These are phyloP conservation scores for Cucumis melo DNA, from an alignment of 306 rosid species.

Conservation along the genomic window DNA sequence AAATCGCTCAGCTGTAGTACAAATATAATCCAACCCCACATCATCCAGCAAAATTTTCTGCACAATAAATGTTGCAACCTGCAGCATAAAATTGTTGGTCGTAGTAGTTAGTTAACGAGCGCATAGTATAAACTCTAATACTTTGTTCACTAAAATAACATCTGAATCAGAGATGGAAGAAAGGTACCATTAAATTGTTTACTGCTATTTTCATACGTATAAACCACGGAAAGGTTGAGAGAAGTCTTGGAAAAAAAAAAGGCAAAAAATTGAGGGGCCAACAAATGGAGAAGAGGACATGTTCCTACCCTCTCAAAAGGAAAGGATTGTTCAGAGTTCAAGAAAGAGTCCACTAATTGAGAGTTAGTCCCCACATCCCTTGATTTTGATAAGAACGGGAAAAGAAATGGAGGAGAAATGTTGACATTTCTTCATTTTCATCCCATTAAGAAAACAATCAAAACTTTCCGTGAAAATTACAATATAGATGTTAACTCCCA, in stretches of 20 bases:
- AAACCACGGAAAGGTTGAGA: background rate
- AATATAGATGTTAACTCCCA: background rate
- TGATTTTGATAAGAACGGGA: background rate
- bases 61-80: conserved; percentile 72
- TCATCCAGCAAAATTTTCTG: conserved; percentile 64
- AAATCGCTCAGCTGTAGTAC: conserved; percentile 56
- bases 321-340: background rate
- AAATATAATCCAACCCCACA: conserved; percentile 62
- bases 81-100: conserved; percentile 16
- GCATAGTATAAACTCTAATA: background rate
- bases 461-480: background rate
- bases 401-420: background rate
- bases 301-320: background rate
- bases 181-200: background rate
- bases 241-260: background rate
- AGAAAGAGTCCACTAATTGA: background rate
- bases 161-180: background rate
- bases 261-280: background rate
- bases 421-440: background rate
- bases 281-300: background rate
- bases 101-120: conserved; percentile 3
- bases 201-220: background rate
- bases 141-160: background rate
- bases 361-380: background rate
- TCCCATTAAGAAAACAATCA: background rate